These are phyloP conservation scores for Ramaria sp. DNA, from an alignment of 768 basidiomycete genomes.

Conservation along the genomic window DNA sequence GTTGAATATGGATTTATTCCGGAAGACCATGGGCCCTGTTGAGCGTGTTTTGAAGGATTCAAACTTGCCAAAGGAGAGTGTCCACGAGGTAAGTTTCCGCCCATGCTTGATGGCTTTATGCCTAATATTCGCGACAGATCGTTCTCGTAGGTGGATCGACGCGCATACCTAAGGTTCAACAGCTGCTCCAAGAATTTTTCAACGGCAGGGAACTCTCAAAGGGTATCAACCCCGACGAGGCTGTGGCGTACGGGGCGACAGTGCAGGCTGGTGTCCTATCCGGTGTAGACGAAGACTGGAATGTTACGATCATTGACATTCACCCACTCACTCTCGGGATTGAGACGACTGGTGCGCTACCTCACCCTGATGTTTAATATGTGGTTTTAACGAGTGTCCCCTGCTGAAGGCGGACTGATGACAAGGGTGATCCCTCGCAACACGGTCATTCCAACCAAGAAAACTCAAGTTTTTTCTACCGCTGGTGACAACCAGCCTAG, in stretches of 20 bases:
- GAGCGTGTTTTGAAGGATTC: slow-evolving; percentile 75
- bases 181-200: slow-evolving; percentile 40
- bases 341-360: slow-evolving; percentile 34
- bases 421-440: slow-evolving; percentile 41
- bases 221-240: slow-evolving; percentile 45
- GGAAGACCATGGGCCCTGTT: slow-evolving; percentile 99
- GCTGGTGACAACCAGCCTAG: slow-evolving; percentile 27
- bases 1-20: slow-evolving; percentile 97
- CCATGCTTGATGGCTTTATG: neutral
- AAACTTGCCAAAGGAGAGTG: slow-evolving; percentile 38
- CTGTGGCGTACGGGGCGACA: slow-evolving; percentile 45
- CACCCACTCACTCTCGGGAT: slow-evolving; percentile 42
- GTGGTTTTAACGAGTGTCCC: neutral
- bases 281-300: slow-evolving; percentile 34
- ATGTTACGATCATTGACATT: slow-evolving; percentile 37
- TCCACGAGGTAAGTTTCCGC: slow-evolving; percentile 31
- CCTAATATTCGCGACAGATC: slow-evolving; percentile 10
- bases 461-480: slow-evolving; percentile 28
- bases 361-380: neutral
- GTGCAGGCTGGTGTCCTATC: slow-evolving; percentile 41
- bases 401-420: slow-evolving; percentile 27
- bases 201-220: slow-evolving; percentile 39
- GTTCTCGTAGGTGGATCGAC: slow-evolving; percentile 36
- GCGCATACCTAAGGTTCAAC: slow-evolving; percentile 44
- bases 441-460: slow-evolving; percentile 43